Conservation (phyloP, 176 grass and related monocot species). For the Ampelocalamus luodianensis region DNA sequence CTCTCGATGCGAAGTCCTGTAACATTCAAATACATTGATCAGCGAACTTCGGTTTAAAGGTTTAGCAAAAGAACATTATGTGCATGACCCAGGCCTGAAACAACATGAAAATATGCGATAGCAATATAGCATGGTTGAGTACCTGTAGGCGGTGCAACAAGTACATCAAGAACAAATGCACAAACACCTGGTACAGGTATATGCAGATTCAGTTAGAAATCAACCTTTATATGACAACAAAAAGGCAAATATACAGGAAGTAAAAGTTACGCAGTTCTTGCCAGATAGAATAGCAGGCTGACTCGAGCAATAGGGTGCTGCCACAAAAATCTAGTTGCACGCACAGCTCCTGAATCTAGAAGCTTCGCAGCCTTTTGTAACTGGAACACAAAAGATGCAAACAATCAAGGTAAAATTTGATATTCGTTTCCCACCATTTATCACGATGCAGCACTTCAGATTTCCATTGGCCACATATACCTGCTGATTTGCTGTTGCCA, state of each 20-base stretch:
- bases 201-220: constrained; percentile 25
- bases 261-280: constrained; percentile 36
- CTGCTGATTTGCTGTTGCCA: constrained; percentile 81
- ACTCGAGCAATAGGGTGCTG: constrained; percentile 92
- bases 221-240: background rate
- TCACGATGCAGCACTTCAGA: constrained; percentile 9
- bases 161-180: constrained; percentile 99
- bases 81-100: background rate
- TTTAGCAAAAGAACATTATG: background rate
- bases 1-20: constrained; percentile 74
- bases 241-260: constrained; percentile 15
- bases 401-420: background rate
- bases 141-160: constrained; percentile 94
- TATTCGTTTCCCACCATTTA: constrained; percentile 6
- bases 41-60: background rate
- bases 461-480: constrained; percentile 43
- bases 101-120: background rate
- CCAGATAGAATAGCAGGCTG: constrained; percentile 94
- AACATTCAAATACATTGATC: constrained; percentile 31
- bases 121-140: background rate
- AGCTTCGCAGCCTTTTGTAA: constrained; percentile 97
- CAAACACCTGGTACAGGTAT: constrained; percentile 73
- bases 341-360: constrained; percentile 91
- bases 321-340: constrained; percentile 97
- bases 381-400: constrained; percentile 58